Evolutionary conservation across 1,284 basidiomycete genomes (phyloP), one percentile per base, ranked within the genome.

Genomic region (Marasmius tenuissimus): DNA sequence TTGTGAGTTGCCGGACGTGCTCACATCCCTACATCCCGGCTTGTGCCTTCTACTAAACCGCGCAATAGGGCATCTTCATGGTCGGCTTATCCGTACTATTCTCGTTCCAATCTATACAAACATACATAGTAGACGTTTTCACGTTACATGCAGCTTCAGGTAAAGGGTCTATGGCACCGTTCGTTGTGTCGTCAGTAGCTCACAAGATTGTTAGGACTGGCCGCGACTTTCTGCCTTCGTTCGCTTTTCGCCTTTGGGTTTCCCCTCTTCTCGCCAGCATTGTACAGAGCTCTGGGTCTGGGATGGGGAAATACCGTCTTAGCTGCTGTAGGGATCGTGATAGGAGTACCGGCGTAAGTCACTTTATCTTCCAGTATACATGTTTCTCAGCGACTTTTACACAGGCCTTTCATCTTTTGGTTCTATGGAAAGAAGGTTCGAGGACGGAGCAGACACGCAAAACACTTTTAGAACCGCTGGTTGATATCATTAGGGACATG

Each of bases 91-190:
- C 85, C 0, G 73, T 81, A 47, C 83, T 87, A 53, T 73, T 87
- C 22, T 77, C 76, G 53, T 87, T 85, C 73, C 85, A 87, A 71
- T 69, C 77, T 4, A 84, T 86, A 18, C 85, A 86, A 68, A 84
- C 81, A 0, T 88, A 92, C 64, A 77, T 90, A 60, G 82, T 90
- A 37, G 87, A 89, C 66, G 74, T 85, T 0, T 91, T 89, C 71
- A 85, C 87, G 0, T 72, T 88, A 34, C 80, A 88, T 67, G 83
- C 88, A 40, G 88, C 87, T 9, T 87, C 85, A 38, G 84, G 82
- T 83, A 62, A 12, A 12, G 5, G 12, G n/a, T 18, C 39, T 52
- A 14, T 63, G 67, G 53, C 67, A 27, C 27, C 27, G 27, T 27
- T 27, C 27, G 27, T 27, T 27, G 4, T 27, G 27, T 27, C 27